These are phyloP conservation scores for Cutaneotrichosporon arboriforme DNA, from an alignment of 1,284 basidiomycete species.

Conservation along the genomic window DNA sequence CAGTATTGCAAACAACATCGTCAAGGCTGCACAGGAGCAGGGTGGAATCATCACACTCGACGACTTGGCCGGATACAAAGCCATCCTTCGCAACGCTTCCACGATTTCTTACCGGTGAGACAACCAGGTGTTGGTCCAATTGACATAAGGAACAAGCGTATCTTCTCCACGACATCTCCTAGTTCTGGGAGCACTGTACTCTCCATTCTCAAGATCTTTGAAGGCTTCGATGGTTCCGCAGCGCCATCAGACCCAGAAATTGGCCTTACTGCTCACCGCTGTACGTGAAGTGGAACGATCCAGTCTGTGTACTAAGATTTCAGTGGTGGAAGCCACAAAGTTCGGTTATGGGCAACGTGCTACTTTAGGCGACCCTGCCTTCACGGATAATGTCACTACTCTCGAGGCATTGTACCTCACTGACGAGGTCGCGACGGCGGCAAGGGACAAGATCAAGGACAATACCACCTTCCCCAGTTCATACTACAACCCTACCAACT, in stretches of 20 bases:
- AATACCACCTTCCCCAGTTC: constrained; percentile 22
- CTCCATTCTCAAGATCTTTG: constrained; percentile 36
- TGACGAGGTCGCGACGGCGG: constrained; percentile 26
- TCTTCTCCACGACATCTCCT: constrained; percentile 30
- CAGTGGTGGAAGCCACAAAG: constrained; percentile 52
- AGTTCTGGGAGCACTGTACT: constrained; percentile 30
- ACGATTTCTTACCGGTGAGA: constrained; percentile 26
- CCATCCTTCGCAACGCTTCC: constrained; percentile 20
- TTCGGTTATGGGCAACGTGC: constrained; percentile 49
- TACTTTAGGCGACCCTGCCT: constrained; percentile 47
- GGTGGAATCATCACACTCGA: constrained; percentile 39
- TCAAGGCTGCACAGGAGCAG: constrained; percentile 21
- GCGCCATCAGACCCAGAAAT: constrained; percentile 20
- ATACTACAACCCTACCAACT: constrained; percentile 45
- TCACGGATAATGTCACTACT: constrained; percentile 43
- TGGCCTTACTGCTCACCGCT: constrained; percentile 41
- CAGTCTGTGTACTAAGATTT: constrained; percentile 47
- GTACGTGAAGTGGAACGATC: constrained; percentile 33
- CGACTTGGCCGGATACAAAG: constrained; percentile 30
- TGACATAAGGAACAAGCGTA: constrained; percentile 23
- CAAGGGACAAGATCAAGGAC: constrained; percentile 36
- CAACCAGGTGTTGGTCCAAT: background rate
- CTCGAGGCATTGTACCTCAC: constrained; percentile 42
- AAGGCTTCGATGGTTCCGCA: constrained; percentile 23
- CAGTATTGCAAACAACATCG: constrained; percentile 33